Conservation (phyloP, 1,284 basidiomycete genomes). For the Meripilus lineatus region DNA sequence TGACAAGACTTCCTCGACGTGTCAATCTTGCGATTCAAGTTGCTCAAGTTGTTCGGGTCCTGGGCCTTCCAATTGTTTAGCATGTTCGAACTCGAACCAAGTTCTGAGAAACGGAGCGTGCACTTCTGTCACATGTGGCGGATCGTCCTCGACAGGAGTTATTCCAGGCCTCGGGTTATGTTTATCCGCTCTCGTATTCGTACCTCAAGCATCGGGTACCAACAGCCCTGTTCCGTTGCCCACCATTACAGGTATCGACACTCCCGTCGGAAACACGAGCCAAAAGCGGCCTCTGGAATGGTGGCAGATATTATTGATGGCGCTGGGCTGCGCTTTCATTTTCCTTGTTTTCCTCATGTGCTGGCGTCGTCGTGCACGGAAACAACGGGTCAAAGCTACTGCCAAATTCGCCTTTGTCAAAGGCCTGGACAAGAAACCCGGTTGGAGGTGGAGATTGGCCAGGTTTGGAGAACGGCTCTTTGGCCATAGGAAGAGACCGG, state of each 20-base stretch:
- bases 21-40: conserved; percentile 64
- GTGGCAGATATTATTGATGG: conserved; percentile 83
- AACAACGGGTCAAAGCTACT: conserved; percentile 60
- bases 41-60: conserved; percentile 71
- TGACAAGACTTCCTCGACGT: conserved; percentile 56
- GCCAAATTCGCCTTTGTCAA: conserved; percentile 59
- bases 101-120: conserved; percentile 64
- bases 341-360: conserved; percentile 59
- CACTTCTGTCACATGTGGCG: conserved; percentile 51
- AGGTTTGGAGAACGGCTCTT: conserved; percentile 56
- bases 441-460: conserved; percentile 51
- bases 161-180: conserved; percentile 71
- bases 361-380: conserved; percentile 66
- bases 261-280: conserved; percentile 34
- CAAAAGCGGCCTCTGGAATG: conserved; percentile 43
- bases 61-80: conserved; percentile 63
- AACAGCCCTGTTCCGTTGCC: conserved; percentile 44
- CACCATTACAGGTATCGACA: conserved; percentile 47
- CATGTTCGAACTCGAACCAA: conserved; percentile 58
- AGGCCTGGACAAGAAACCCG: conserved; percentile 38
- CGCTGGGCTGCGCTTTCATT: conserved; percentile 73
- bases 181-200: conserved; percentile 63
- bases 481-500: conserved; percentile 34
- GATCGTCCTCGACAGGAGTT: conserved; percentile 36
- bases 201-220: conserved; percentile 44